Evolutionary conservation across 176 grass and related monocot species (phyloP).

Genomic region (Sorghum bicolor): Sorghum_bicolor_NCBIv3 NC_012872.2:50801501-50802000

Average conservation of each 20-base stretch:
- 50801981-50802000: slow-evolving; percentile 95
- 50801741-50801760: background rate
- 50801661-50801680: slow-evolving; percentile 1
- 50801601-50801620: background rate
- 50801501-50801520: background rate
- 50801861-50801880: slow-evolving; percentile 99
- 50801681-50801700: background rate
- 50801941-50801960: slow-evolving; percentile 8
- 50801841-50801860: slow-evolving; percentile 67
- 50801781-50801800: slow-evolving; percentile 3
- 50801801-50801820: background rate
- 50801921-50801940: background rate
- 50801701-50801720: slow-evolving; percentile 11
- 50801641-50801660: background rate
- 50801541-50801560: background rate
- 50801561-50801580: background rate
- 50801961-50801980: background rate
- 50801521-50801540: background rate
- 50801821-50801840: slow-evolving; percentile 45
- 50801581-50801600: background rate
- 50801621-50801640: background rate
- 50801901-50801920: background rate
- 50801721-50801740: background rate
- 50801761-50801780: background rate
- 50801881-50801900: slow-evolving; percentile 87